A percentile compares a stretch with the other conserved stretches of the same genome.
Conservation (phyloP, 257 asterid genomes). For the Osmanthus fragrans region DNA sequence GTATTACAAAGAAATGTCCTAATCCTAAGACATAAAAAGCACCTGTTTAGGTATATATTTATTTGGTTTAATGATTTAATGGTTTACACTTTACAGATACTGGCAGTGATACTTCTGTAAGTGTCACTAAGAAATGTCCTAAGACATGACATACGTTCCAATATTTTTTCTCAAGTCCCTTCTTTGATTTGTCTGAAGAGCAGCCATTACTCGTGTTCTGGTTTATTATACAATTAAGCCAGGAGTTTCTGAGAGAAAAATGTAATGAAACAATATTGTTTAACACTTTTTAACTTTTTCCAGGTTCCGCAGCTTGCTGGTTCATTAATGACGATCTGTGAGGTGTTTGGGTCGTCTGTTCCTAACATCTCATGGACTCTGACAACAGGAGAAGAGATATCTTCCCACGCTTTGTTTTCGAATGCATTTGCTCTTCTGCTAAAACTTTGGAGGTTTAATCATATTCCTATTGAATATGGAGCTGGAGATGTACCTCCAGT, state of each 20-base stretch:
- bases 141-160: no score
- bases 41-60: background rate
- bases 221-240: background rate
- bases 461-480: conserved; percentile 88
- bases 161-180: background rate
- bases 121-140: no score
- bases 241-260: background rate
- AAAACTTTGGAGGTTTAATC: conserved; percentile 92
- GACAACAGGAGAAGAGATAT: conserved; percentile 76
- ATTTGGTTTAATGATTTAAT: no score
- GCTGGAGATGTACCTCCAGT: conserved; percentile 97
- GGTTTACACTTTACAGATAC: no score
- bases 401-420: conserved; percentile 85
- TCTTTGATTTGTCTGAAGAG: background rate
- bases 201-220: background rate
- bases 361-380: conserved; percentile 72
- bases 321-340: conserved; percentile 88
- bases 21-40: no score
- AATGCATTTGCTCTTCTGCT: conserved; percentile 95
- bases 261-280: background rate
- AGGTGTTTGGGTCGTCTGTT: conserved; percentile 82
- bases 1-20: no score
- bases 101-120: no score
- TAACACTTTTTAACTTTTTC: conserved; percentile 5
- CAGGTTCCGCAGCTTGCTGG: conserved; percentile 98